Base-by-base conservation (phyloP, 768 basidiomycete genomes). In the Cubamyces lactineus region DNA sequence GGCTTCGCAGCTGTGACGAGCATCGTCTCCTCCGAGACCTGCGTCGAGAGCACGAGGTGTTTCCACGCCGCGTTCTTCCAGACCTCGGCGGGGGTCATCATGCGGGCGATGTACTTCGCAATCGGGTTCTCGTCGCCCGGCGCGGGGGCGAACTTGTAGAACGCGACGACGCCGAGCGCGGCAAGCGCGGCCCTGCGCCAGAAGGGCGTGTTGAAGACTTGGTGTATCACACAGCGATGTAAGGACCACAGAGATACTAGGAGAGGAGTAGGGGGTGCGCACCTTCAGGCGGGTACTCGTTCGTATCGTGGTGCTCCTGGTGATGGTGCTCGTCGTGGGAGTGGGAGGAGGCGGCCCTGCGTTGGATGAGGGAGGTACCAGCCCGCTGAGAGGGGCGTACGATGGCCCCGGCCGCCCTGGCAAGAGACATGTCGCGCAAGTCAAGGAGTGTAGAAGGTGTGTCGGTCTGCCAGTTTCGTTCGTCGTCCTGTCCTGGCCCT, bases 81-180 rank as follows among this genome's bases (percentile, higher is more conserved):
- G 60, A 80, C 73, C 53, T 84, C 80, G 28, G 74, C 68, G 5
- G 88, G 78, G 1, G 84, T 79, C 41, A 73, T 73, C 74, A 85
- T 87, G 70, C 85, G 70, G 26, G 80, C 78, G 67, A 92, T 83
- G 82, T 84, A 89, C 45, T 82, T 82, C 13, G 88, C 88, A 69
- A 92, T 71, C 67, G 84, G 85, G 52, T 79, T 82, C 61, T 89
- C 84, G 41, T 88, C 82, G 30, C 75, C 76, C 7, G 84, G 80
- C 56, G 80, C 75, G 0, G 91, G 90, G 3, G 88, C 86, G 69
- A 79, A 87, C 73, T 90, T 90, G 77, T 88, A 87, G 62, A 82
- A 81, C 12, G 79, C 82, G 45, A 79, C 83, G 45, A 75, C 80
- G 9, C 79, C 75, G 43, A 86, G 59, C 15, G 83, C 79, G 23